Evolutionary conservation across 768 basidiomycete genomes (phyloP), one percentile per base, ranked within the genome.

Genomic region (Scleroderma citrinum): DNA sequence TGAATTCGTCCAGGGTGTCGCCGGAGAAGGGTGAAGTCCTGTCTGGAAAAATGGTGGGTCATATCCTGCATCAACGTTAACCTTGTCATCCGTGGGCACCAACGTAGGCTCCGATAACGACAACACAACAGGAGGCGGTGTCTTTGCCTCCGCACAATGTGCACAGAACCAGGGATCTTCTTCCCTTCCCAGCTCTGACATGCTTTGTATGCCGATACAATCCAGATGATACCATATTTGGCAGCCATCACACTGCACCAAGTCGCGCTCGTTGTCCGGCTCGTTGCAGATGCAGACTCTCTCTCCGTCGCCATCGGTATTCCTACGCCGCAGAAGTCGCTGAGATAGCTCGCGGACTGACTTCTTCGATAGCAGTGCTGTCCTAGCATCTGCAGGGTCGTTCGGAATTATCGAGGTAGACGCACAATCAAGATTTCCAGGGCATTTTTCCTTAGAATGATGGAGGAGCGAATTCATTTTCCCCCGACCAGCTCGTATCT

Each of bases 221-320:
- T 78, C 68, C 29, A 89, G 73, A 65, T 92, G 89, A 60, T 85
- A 91, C 89, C 89, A 92, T 14, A 73, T 82, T 60, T 79, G 72
- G 63, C 89, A 92, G 4, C 75, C 73, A 57, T 92, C 88, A 56
- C 89, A 92, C 58, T 90, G 89, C 29, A 92, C 90, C 40, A 87
- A 73, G 50, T 81, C 77, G n/a, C 83, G 71, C 3, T 83, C 87
- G 50, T 88, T 84, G 56, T 86, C 83, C 44, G 67, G 71, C 16
- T 81, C 83, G 37, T 70, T 66, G 60, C 88, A 91, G 23, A 85
- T 71, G 61, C 89, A 92, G 16, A 82, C 58, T 16, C 75, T 64
- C 42, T 78, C 77, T 11, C 69, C 71, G 13, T 72, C 70, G 5
- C 69, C 68, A 24, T 55, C 56, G 56, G 74, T 61, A 53, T 71